These are phyloP conservation scores for Trapa bicornis DNA, from an alignment of 345 rosid species.

Conservation along the genomic window DNA sequence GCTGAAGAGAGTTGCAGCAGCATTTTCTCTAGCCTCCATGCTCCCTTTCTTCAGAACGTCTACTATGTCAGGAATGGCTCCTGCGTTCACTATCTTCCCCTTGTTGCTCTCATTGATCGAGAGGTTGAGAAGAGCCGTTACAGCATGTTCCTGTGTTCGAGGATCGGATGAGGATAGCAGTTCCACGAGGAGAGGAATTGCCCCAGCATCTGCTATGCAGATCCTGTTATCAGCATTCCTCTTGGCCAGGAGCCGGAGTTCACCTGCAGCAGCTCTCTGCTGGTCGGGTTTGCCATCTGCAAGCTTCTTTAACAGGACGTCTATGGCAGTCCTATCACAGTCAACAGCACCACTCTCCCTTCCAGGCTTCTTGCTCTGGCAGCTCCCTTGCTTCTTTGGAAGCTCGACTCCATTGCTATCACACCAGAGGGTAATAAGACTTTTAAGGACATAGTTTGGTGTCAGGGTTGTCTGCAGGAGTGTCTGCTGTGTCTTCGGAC, in stretches of 20 bases:
- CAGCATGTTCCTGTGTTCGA: slow-evolving; percentile 93
- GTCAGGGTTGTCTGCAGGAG: slow-evolving; percentile 74
- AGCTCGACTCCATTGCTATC: slow-evolving; percentile 89
- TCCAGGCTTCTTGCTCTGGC: slow-evolving; percentile 41
- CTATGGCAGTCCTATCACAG: slow-evolving; percentile 69
- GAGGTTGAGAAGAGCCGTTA: slow-evolving; percentile 93
- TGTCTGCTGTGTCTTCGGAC: slow-evolving; percentile 97
- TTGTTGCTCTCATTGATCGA: slow-evolving; percentile 89
- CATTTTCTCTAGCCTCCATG: slow-evolving; percentile 98
- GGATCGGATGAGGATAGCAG: slow-evolving; percentile 66
- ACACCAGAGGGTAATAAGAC: slow-evolving; percentile 90
- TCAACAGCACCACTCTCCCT: slow-evolving; percentile 38
- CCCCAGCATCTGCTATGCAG: slow-evolving; percentile 90
- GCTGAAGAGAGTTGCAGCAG: slow-evolving; percentile 94
- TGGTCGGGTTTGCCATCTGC: slow-evolving; percentile 53
- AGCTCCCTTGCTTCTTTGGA: slow-evolving; percentile 62
- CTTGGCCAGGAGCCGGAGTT: slow-evolving; percentile 84
- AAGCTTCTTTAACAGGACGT: slow-evolving; percentile 47
- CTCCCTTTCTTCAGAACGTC: slow-evolving; percentile 78
- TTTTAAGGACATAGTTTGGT: slow-evolving; percentile 83
- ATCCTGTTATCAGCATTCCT: slow-evolving; percentile 91
- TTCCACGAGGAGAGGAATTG: slow-evolving; percentile 83
- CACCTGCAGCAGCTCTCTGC: slow-evolving; percentile 94
- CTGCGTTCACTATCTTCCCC: slow-evolving; percentile 81
- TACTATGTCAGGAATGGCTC: slow-evolving; percentile 90